Base-by-base conservation (phyloP, 108 stramenopile genomes). In the Aurantiochytrium sp. region DNA sequence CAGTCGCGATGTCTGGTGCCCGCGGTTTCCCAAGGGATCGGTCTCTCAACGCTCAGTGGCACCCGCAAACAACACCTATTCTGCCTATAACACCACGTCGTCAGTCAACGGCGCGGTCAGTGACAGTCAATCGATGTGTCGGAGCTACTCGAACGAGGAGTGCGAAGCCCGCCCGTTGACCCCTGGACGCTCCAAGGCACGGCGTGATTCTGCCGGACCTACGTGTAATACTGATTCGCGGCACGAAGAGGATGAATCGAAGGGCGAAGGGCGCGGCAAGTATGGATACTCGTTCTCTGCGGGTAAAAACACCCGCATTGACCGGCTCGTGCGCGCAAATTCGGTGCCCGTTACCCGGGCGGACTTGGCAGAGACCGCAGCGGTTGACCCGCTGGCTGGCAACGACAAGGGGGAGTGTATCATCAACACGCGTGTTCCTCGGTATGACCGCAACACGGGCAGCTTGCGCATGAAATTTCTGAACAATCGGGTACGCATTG, bases 381-480 rank as follows among this genome's bases (percentile, higher is more conserved):
- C 64, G 64, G 64, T 69, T 69, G 64, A 42, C 64, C 64, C 64
- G 64, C 64, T 69, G 10, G 64, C 64, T 3, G 64, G 64, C 64
- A 69, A 69, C 42, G 64, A 69, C 23, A 53, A 83, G 45, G 76
- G 76, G 6, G 76, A 83, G 28, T 83, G 76, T 23, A 6, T 83
- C 25, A 47, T 83, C 49, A 23, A 53, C 76, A 83, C 76, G 18
- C 76, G 76, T 12, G 51, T 53, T 6, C 76, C 76, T 12, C 45
- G 76, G 2, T 83, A 53, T 45, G 76, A 83, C 28, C 76, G 76
- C 51, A 83, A 53, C 23, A 28, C 76, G n/a, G 76, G 76, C 6
- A 83, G 76, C 23, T 45, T 83, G 45, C 45, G 76, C n/a, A 83
- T 83, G 76, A 83, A 83, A 23, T 83, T 83, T 2, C 51, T 83